A percentile compares a stretch with the other conserved stretches of the same genome.
These are phyloP conservation scores for Cladosporium austrohemisphaericum DNA, from an alignment of 2,329 filamentous ascomycete species.

Conservation along the genomic window DNA sequence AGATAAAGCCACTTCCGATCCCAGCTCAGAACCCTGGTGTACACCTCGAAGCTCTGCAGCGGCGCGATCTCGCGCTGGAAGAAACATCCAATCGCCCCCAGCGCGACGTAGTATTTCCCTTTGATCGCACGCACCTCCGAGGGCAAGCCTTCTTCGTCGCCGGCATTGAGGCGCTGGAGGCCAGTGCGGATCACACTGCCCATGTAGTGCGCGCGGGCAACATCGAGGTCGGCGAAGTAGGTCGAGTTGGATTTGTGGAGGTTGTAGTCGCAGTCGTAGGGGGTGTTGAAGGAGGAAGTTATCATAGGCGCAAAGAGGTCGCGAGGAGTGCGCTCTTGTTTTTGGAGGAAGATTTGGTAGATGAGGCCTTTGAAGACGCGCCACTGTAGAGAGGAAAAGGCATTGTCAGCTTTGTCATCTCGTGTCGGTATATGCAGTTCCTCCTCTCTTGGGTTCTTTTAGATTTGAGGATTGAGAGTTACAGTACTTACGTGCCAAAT, in stretches of 20 bases:
- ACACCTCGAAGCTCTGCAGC: constrained; percentile 6
- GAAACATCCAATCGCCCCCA: constrained; percentile 46
- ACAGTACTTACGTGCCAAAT: constrained; percentile 63
- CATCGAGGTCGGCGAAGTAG: constrained; percentile 83
- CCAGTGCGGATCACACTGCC: constrained; percentile 50
- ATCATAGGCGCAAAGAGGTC: constrained; percentile 69
- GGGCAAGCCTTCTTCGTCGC: constrained; percentile 34
- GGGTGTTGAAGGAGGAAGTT: constrained; percentile 61
- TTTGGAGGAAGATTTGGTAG: constrained; percentile 43
- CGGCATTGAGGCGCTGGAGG: constrained; percentile 36
- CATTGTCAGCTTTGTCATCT: background rate
- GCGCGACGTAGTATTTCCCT: constrained; percentile 38
- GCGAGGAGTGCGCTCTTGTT: constrained; percentile 45
- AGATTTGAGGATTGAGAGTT: background rate
- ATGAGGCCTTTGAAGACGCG: constrained; percentile 43
- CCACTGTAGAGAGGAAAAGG: constrained; percentile 29
- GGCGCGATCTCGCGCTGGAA: constrained; percentile 35
- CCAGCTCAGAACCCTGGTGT: constrained; percentile 11
- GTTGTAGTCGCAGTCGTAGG: constrained; percentile 83
- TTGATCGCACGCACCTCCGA: constrained; percentile 26
- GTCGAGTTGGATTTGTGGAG: constrained; percentile 79
- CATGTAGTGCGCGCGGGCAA: constrained; percentile 76
- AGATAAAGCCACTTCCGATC: constrained; percentile 26
- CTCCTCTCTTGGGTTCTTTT: background rate
- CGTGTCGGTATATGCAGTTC: too few species aligned